A percentile compares a stretch with the other conserved stretches of the same genome.
phyloP scores from a whole-genome alignment of 305 asterid genomes.

The Solanum hybrid region DNA sequence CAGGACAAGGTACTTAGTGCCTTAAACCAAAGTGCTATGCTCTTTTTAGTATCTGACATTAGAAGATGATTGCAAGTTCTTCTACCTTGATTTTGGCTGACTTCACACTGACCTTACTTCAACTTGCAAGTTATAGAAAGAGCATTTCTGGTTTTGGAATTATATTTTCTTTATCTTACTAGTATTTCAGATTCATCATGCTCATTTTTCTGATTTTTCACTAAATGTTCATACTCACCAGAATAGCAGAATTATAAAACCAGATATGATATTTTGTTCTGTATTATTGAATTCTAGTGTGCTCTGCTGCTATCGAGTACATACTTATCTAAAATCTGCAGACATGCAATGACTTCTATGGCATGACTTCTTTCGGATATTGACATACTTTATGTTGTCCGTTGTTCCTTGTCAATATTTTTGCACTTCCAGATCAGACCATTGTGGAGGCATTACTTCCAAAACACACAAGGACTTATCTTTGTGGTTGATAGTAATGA shows the following conservation, averaged over 20 bases:
- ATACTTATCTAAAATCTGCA: background rate
- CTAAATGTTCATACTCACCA: background rate
- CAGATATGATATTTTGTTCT: background rate
- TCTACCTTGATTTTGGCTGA: background rate
- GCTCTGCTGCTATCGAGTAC: background rate
- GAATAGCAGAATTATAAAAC: background rate
- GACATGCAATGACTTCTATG: background rate
- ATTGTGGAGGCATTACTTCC: slow-evolving; percentile 90
- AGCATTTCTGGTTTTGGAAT: background rate
- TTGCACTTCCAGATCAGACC: slow-evolving; percentile 52
- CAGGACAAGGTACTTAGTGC: slow-evolving; percentile 64
- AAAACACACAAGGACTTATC: slow-evolving; percentile 83
- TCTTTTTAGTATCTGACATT: background rate
- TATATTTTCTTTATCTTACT: background rate
- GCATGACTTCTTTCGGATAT: background rate
- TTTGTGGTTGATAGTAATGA: slow-evolving; percentile 86
- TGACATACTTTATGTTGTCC: background rate
- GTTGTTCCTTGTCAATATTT: background rate
- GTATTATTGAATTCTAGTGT: background rate
- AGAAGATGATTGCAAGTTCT: background rate
- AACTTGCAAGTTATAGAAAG: background rate
- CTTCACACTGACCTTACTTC: background rate
- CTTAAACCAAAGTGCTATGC: background rate
- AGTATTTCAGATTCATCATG: background rate
- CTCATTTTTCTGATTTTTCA: background rate